Base-by-base conservation (phyloP, 305 asterid genomes). In the Solanum aculeatissimum region DNA sequence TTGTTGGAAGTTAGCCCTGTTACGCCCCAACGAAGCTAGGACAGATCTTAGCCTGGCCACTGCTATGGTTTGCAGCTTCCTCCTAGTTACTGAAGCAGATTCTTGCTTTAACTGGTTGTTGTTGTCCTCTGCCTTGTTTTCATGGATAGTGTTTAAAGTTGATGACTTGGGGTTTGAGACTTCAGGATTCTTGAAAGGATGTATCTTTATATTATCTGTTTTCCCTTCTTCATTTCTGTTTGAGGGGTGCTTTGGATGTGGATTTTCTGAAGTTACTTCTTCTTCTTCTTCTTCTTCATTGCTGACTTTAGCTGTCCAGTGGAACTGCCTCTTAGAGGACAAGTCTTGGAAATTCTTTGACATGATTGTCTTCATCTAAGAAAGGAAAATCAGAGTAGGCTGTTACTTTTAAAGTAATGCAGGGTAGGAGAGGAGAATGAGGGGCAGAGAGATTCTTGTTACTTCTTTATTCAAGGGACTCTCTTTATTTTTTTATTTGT, bases 281-380 rank as follows among this genome's bases (percentile, higher is more conserved):
- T 72, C 38, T 43, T 72, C 42, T 25, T 82, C 21, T 11, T 83
- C 29, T 74, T 84, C 86, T 47, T 84, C 84, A 49, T 47, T 77
- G 51, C 77, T 77, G 38, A 84, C 86, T 75, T 84, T 84, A 62
- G 83, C 72, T 84, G 72, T 84, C 86, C 86, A 84, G 58, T 84
- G 86, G 83, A 84, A 84, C 21, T 84, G 83, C 35, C 86, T 84
- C 78, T 74, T 84, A 16, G 86, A 75, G 53, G 83, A 78, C 27
- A 42, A 57, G 14, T 57, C 83, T 74, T 54, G 86, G 83, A 58
- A 54, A 75, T 72, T 74, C 75, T 75, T 72, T 19, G 82, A 43
- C 86, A 72, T 84, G 65, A 60, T 58, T 58, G 83, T 72, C 83
- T 74, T 84, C 83, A 72, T 74, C 82, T 60, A 65, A 60, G 40